Conservation (phyloP, 495 filamentous ascomycete genomes). For the Tuber magnatum region DNA sequence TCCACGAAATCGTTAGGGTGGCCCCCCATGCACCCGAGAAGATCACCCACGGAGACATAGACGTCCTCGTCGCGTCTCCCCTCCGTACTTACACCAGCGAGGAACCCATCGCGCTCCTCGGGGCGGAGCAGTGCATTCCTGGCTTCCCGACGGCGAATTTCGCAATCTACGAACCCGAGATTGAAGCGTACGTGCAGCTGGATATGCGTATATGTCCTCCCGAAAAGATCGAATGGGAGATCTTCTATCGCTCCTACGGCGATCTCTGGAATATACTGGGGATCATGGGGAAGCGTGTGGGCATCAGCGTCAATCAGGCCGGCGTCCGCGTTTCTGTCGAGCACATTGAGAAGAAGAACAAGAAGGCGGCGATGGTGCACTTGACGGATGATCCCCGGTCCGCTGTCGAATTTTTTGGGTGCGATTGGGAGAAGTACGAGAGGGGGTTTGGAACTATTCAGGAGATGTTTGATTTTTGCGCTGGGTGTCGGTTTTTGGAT, state of each 20-base stretch:
- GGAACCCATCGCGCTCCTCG: constrained; percentile 15
- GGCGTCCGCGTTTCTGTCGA: constrained; percentile 56
- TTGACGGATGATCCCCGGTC: constrained; percentile 51
- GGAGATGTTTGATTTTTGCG: constrained; percentile 30
- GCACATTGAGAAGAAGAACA: constrained; percentile 54
- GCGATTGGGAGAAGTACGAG: constrained; percentile 44
- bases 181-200: constrained; percentile 52
- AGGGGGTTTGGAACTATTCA: constrained; percentile 23
- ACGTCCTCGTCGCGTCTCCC: constrained; percentile 51
- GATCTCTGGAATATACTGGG: constrained; percentile 63
- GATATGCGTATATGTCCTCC: constrained; percentile 53
- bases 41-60: constrained; percentile 53
- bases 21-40: constrained; percentile 55
- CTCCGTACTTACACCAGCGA: constrained; percentile 13
- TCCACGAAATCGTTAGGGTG: constrained; percentile 47
- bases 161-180: constrained; percentile 44
- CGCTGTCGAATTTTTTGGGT: constrained; percentile 54
- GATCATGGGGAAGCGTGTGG: constrained; percentile 52
- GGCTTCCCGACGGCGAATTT: constrained; percentile 41
- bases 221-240: constrained; percentile 50
- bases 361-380: constrained; percentile 51
- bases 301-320: constrained; percentile 55
- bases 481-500: constrained; percentile 19
- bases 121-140: constrained; percentile 19
- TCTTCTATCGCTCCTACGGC: constrained; percentile 57